Evolutionary conservation across 208 protist species (phyloP).

Genomic region (Angomonas deanei): DNA sequence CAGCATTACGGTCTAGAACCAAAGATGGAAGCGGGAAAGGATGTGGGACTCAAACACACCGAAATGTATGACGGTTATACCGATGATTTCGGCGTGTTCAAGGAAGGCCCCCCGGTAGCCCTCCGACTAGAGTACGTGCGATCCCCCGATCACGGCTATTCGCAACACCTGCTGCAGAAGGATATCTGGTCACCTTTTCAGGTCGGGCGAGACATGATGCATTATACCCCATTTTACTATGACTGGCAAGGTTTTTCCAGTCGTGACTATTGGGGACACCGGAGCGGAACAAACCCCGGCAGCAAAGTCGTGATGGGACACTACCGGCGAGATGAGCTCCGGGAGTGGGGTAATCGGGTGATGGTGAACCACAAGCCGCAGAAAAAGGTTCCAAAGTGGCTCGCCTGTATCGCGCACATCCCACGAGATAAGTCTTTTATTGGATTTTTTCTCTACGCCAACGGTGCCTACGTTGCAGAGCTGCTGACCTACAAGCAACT

Average conservation of each 20-base stretch:
- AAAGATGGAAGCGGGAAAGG: conserved; percentile 84
- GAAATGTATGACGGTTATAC: conserved; percentile 93
- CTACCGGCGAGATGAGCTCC: conserved; percentile 80
- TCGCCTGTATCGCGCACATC: conserved; percentile 82
- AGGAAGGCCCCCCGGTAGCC: conserved; percentile 83
- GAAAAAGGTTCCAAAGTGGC: conserved; percentile 88
- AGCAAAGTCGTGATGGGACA: conserved; percentile 79
- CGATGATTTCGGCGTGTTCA: conserved; percentile 91
- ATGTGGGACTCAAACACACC: conserved; percentile 85
- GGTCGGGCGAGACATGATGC: conserved; percentile 78
- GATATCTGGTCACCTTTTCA: conserved; percentile 91
- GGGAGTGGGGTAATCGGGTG: conserved; percentile 65
- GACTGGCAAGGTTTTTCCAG: conserved; percentile 85
- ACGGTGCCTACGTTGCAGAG: conserved; percentile 88
- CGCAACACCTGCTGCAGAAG: conserved; percentile 78
- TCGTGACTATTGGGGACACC: conserved; percentile 87
- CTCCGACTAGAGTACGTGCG: conserved; percentile 88
- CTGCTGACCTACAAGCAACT: conserved; percentile 91
- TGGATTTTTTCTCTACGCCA: conserved; percentile 90
- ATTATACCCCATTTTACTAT: conserved; percentile 89
- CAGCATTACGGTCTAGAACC: conserved; percentile 83
- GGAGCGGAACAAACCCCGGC: conserved; percentile 84
- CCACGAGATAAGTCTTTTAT: conserved; percentile 76
- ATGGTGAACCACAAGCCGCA: conserved; percentile 89
- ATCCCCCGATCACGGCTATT: conserved; percentile 80